Evolutionary conservation across 164 flowering plant genomes (phyloP), one percentile per base, ranked within the genome.

Genomic region (Tetrastigma voinierianum): DNA sequence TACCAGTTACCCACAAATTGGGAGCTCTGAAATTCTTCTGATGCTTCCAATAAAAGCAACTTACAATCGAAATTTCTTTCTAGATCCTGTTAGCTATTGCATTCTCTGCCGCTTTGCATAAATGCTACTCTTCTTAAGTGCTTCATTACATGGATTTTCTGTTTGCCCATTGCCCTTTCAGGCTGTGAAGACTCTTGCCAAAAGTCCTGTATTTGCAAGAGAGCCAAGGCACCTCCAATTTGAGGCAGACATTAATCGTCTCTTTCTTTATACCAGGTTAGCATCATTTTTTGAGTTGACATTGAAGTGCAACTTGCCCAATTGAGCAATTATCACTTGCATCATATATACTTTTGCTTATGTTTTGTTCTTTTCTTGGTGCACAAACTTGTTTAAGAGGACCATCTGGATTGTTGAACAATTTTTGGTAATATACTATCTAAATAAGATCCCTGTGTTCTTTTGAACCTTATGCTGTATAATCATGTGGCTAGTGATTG

Each of bases 231-330:
- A 76, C 10, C 83, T 93, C 18, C 98, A 93, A 46, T 87, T 90
- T 78, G 98, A 93, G 80, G 86, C 91, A 0, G 96, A 93, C 70
- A 78, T 90, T 9, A 90, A 93, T 73, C 88, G 87, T 10, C 87
- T 93, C 45, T 93, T 93, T 73, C 84, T 93, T 21, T 90, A 76
- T 70, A 89, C 96, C 40, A 85, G 98, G 98, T 92, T 3, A 10
- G 78, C 69, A 0, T 43, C 17, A 1, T 40, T 49, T 49, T 20
- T 9, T 45, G 46, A 23, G 23, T 44, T 60, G 6, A 53, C 40
- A 32, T 32, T 32, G 40, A 32, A 32, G 6, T 32, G 40, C 40
- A 32, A 32, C 40, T 32, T 32, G 40, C 40, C 40, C 40, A 32
- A 32, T 32, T 32, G 40, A 44, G 14, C 23, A 11, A 32, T 51